Evolutionary conservation across 2,329 filamentous ascomycete species (phyloP).

Genomic region (Neofusicoccum laricinum): DNA sequence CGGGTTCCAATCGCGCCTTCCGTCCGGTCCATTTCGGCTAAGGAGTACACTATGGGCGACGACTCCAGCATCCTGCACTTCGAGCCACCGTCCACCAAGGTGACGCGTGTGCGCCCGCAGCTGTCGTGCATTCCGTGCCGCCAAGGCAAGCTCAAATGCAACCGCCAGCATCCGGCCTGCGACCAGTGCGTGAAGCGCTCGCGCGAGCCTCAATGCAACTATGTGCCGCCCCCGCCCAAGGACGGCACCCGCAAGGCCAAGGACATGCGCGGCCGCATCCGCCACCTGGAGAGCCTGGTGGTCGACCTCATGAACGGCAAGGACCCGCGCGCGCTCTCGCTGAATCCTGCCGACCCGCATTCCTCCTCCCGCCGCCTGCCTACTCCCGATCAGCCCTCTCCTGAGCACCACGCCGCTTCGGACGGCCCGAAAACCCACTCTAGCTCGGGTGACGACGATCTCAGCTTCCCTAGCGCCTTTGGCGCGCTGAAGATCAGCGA

Average conservation of each 20-base stretch:
- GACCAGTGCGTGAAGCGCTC: slow-evolving; percentile 35
- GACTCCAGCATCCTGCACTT: slow-evolving; percentile 10
- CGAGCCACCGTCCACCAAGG: slow-evolving; percentile 10
- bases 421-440: slow-evolving; percentile 15
- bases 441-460: slow-evolving; percentile 15
- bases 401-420: neutral
- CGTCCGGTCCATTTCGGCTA: slow-evolving; percentile 3
- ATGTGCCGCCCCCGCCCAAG: slow-evolving; percentile 23
- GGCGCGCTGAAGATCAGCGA: slow-evolving; percentile 15
- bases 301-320: slow-evolving; percentile 33
- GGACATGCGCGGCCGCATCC: slow-evolving; percentile 36
- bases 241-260: slow-evolving; percentile 25
- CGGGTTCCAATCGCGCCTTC: neutral
- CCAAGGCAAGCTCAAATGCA: slow-evolving; percentile 34
- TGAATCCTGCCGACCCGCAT: neutral
- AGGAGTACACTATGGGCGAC: slow-evolving; percentile 11
- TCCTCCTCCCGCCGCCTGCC: slow-evolving; percentile 2
- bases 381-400: slow-evolving; percentile 13
- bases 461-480: slow-evolving; percentile 8
- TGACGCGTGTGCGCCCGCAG: slow-evolving; percentile 21
- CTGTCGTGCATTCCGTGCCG: slow-evolving; percentile 28
- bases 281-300: slow-evolving; percentile 36
- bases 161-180: slow-evolving; percentile 36
- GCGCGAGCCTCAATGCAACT: slow-evolving; percentile 29
- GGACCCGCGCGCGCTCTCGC: slow-evolving; percentile 14